Evolutionary conservation across 371 early-diverging fungal genomes (phyloP), one percentile per base, ranked within the genome.

Genomic region (Sporodiniella umbellata): DNA sequence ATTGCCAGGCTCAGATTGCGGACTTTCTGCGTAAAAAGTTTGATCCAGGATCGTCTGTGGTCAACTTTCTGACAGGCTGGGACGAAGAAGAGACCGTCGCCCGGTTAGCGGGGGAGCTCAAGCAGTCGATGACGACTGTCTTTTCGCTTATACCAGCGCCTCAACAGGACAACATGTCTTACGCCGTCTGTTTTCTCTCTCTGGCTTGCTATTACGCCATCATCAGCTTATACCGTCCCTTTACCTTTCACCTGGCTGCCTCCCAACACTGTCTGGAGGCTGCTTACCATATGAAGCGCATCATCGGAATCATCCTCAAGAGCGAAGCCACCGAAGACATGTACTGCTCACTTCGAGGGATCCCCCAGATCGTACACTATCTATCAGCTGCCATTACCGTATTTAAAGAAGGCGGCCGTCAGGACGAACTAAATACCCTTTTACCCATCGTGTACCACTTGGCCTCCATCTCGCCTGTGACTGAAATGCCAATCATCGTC

Each of bases 281-380:
- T 8, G 72, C 72, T 0, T 39, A 45, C 6, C 42, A 57, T 2
- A 72, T 72, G 8, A 62, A 62, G 2, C 40, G 46, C 1, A 54
- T 66, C 3, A 57, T 55, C 1, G 62, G 62, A 15, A 44, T 53
- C 8, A 35, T 72, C 3, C 22, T 72, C 2, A 48, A 55, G 30
- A 58, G 57, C 8, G 48, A 57, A 30, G 68, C 68, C 0, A 28
- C 58, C 22, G 70, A 60, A 40, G 62, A 65, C 39, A 53, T 74
- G 35, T 68, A 70, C 57, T 70, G 70, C 46, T 56, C 64, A 3
- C 55, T 74, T 12, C 62, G 74, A 24, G 74, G 74, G 0, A 55
- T 70, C 0, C 74, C 70, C 15, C 67, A 74, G 38, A 61, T 65
- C 8, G 42, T 74, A n/a, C 65, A 74, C 42, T 74, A 68, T 43